Evolutionary conservation across 495 filamentous ascomycete species (phyloP).

Genomic region (Alectoria sarmentosa): DNA sequence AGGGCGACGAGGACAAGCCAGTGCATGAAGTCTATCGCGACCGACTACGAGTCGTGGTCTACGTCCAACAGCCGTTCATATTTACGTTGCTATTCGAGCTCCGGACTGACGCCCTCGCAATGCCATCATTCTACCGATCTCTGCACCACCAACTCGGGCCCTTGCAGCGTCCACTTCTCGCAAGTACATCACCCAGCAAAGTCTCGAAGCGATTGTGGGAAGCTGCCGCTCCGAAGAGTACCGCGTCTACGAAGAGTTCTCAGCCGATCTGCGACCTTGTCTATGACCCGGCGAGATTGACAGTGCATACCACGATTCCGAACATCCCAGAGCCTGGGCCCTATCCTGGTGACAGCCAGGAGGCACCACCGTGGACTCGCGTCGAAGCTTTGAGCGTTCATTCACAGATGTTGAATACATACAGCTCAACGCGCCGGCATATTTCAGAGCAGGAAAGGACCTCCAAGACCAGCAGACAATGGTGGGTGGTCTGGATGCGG

Average conservation of each 20-base stretch:
- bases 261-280: slow-evolving; percentile 74
- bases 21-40: slow-evolving; percentile 23
- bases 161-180: slow-evolving; percentile 61
- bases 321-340: slow-evolving; percentile 68
- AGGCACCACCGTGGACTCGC: slow-evolving; percentile 54
- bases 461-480: slow-evolving; percentile 82
- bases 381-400: slow-evolving; percentile 89
- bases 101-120: slow-evolving; percentile 56
- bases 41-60: slow-evolving; percentile 65
- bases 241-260: slow-evolving; percentile 28
- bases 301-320: slow-evolving; percentile 76
- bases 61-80: slow-evolving; percentile 77
- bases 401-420: slow-evolving; percentile 71
- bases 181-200: slow-evolving; percentile 53
- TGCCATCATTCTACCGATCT: slow-evolving; percentile 65
- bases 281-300: slow-evolving; percentile 71
- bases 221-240: slow-evolving; percentile 28
- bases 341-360: slow-evolving; percentile 25
- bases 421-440: slow-evolving; percentile 52
- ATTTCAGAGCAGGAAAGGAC: slow-evolving; percentile 70
- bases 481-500: slow-evolving; percentile 95
- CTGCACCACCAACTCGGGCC: slow-evolving; percentile 77
- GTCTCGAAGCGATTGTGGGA: slow-evolving; percentile 43
- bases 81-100: slow-evolving; percentile 83
- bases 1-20: neutral